phyloP scores from a whole-genome alignment of 257 asterid genomes.

The Primulina tabacum region DNA sequence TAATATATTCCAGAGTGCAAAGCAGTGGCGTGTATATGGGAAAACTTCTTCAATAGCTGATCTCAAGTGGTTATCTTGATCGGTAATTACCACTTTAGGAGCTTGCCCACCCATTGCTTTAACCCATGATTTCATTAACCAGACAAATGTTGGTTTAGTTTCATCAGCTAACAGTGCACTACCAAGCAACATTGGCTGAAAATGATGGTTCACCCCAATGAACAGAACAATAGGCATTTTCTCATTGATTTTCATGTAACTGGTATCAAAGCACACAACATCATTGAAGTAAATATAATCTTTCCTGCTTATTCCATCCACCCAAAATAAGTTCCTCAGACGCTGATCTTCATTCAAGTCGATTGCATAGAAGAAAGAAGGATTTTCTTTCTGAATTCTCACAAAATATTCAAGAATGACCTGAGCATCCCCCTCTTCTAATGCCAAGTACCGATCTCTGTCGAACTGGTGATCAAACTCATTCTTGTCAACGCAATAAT shows the following conservation, averaged over 20 bases:
- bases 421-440: slow-evolving; percentile 94
- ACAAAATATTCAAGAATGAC: slow-evolving; percentile 72
- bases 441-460: slow-evolving; percentile 53
- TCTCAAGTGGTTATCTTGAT: slow-evolving; percentile 65
- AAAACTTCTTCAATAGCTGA: slow-evolving; percentile 71
- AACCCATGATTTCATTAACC: slow-evolving; percentile 97
- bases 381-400: slow-evolving; percentile 71
- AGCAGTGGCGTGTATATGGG: slow-evolving; percentile 71
- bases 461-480: slow-evolving; percentile 55
- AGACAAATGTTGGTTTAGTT: slow-evolving; percentile 62
- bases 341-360: slow-evolving; percentile 89
- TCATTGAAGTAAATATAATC: slow-evolving; percentile 74
- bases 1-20: slow-evolving; percentile 84
- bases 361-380: slow-evolving; percentile 72
- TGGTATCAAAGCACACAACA: slow-evolving; percentile 73
- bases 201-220: slow-evolving; percentile 94
- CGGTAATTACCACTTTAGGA: slow-evolving; percentile 76
- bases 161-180: slow-evolving; percentile 83
- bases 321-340: slow-evolving; percentile 86
- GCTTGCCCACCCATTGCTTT: slow-evolving; percentile 83
- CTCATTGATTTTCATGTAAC: slow-evolving; percentile 67
- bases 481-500: slow-evolving; percentile 36
- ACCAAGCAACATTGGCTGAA: slow-evolving; percentile 86
- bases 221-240: slow-evolving; percentile 82
- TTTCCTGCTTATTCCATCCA: slow-evolving; percentile 83